phyloP scores from a whole-genome alignment of 208 protist genomes.

The Trypanosoma rangeli region DNA sequence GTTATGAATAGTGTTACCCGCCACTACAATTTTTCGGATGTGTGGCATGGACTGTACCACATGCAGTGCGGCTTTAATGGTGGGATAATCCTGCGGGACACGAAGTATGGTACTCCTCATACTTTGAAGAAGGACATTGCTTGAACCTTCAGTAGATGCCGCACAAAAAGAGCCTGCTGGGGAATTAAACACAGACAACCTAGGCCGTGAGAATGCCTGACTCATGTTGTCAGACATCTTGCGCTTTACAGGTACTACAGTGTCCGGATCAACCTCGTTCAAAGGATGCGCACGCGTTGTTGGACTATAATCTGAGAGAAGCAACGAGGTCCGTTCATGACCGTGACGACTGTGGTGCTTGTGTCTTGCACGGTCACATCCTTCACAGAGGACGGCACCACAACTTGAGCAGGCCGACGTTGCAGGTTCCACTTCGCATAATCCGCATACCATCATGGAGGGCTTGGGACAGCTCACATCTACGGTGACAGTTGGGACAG shows the following conservation, averaged over 20 bases:
- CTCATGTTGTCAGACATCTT: neutral
- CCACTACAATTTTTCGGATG: constrained; percentile 64
- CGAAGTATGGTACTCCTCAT: constrained; percentile 39
- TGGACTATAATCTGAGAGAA: constrained; percentile 3
- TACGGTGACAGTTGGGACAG: constrained; percentile 30
- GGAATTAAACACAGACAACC: constrained; percentile 1
- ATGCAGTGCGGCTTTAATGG: constrained; percentile 43
- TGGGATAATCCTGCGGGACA: constrained; percentile 63
- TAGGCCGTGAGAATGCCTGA: constrained; percentile 16
- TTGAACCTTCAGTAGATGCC: constrained; percentile 4
- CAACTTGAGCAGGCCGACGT: constrained; percentile 43
- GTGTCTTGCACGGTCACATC: constrained; percentile 65
- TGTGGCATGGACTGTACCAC: constrained; percentile 46
- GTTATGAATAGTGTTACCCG: constrained; percentile 47
- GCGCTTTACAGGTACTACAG: neutral
- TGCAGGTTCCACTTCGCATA: constrained; percentile 66
- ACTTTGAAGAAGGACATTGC: constrained; percentile 2
- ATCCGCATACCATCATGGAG: constrained; percentile 43
- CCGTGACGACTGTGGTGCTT: constrained; percentile 60
- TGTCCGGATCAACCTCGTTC: constrained; percentile 13
- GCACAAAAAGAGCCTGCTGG: neutral
- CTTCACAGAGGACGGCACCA: constrained; percentile 49
- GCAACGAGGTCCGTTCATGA: constrained; percentile 50
- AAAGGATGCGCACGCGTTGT: constrained; percentile 4
- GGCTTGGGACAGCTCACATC: constrained; percentile 63